Percentiles rank a stretch among this genome's conserved stretches.
phyloP scores from a whole-genome alignment of 257 asterid genomes.

The Scutellaria galericulata region DNA sequence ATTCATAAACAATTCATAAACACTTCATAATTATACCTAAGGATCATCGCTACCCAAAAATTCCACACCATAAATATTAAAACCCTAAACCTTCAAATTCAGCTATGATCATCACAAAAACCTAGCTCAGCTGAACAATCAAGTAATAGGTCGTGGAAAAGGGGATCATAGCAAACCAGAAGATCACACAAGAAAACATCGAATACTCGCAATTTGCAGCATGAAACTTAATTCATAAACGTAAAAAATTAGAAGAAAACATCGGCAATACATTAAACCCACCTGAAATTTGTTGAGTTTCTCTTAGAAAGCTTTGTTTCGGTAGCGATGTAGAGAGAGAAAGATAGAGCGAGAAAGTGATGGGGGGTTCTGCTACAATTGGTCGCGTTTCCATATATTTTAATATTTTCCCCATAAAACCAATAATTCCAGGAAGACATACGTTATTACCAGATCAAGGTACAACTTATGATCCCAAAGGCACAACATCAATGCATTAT shows the following conservation, averaged over 20 bases:
- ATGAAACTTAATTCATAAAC: constrained; percentile 19
- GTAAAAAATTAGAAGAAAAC: background rate
- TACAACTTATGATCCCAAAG: background rate
- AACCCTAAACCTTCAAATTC: constrained; percentile 31
- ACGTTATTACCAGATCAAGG: constrained; percentile 27
- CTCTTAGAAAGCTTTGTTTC: constrained; percentile 14
- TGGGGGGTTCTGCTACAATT: constrained; percentile 30
- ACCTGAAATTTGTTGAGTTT: constrained; percentile 30
- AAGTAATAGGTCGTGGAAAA: constrained; percentile 20
- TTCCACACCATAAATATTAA: constrained; percentile 25
- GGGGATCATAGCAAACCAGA: constrained; percentile 34
- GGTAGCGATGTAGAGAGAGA: constrained; percentile 28
- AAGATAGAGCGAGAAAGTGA: constrained; percentile 41
- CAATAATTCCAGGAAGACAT: constrained; percentile 23
- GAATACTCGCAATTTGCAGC: constrained; percentile 12
- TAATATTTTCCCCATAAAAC: constrained; percentile 24
- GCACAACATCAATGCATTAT: background rate
- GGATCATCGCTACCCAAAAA: background rate
- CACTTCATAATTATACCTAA: constrained; percentile 12
- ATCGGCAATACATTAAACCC: background rate
- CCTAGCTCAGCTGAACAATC: background rate
- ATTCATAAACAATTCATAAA: background rate
- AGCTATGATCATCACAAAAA: constrained; percentile 26
- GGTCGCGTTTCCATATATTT: constrained; percentile 34
- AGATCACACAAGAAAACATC: constrained; percentile 14